Evolutionary conservation across 805 yeast genomes (phyloP).

Genomic region (Nakazawaea anatomiae): DNA sequence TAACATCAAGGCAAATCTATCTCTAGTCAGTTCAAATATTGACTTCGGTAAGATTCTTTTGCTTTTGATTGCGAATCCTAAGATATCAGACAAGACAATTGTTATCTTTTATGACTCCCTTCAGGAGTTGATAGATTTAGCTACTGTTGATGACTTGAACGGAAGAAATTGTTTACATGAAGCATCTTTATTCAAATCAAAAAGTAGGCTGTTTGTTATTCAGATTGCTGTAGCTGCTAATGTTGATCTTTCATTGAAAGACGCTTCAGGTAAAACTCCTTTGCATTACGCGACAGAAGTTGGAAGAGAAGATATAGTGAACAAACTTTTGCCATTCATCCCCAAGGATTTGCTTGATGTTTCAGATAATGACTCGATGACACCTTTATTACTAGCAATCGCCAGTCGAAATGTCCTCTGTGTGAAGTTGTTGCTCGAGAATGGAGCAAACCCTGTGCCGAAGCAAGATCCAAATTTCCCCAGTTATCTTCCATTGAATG

Average conservation of each 20-base stretch:
- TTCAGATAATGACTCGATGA: conserved; percentile 68
- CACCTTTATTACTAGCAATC: conserved; percentile 79
- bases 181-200: conserved; percentile 28
- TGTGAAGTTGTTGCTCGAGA: conserved; percentile 41
- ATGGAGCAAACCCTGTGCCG: conserved; percentile 46
- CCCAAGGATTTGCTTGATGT: conserved; percentile 33
- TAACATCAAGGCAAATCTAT: conserved; percentile 39
- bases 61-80: conserved; percentile 56
- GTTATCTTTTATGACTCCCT: conserved; percentile 42
- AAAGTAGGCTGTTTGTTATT: conserved; percentile 18
- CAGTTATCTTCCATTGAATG: conserved; percentile 70
- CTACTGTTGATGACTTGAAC: conserved; percentile 63
- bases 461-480: conserved; percentile 43
- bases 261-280: conserved; percentile 73
- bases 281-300: conserved; percentile 78
- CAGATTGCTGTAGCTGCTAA: conserved; percentile 18
- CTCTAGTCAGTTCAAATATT: conserved; percentile 31
- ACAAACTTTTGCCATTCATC: conserved; percentile 26
- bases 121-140: conserved; percentile 52
- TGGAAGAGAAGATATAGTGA: conserved; percentile 40
- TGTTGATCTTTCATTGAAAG: conserved; percentile 30
- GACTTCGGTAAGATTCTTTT: conserved; percentile 68
- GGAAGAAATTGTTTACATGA: conserved; percentile 77
- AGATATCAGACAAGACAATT: conserved; percentile 58
- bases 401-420: conserved; percentile 56